Evolutionary conservation across 2,329 filamentous ascomycete genomes (phyloP).

Genomic region (Trichoderma cornu-damae): DNA sequence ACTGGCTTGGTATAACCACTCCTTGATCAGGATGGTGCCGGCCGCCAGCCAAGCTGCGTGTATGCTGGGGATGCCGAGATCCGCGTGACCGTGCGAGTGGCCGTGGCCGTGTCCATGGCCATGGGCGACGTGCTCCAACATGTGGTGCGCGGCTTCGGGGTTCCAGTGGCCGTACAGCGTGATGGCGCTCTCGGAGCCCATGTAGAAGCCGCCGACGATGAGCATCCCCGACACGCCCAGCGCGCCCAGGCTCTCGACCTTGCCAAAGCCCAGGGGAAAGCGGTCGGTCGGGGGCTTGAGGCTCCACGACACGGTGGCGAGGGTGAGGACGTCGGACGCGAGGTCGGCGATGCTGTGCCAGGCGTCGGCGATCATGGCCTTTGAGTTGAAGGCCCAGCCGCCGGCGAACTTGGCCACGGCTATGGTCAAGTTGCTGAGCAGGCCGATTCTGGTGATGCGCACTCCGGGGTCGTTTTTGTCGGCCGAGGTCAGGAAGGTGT

Average conservation of each 20-base stretch:
- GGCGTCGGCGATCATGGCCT: conserved; percentile 86
- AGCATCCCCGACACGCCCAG: conserved; percentile 90
- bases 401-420: conserved; percentile 88
- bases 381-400: conserved; percentile 91
- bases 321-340: conserved; percentile 87
- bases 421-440: conserved; percentile 86
- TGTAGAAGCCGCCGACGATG: conserved; percentile 82
- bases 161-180: conserved; percentile 69
- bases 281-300: conserved; percentile 74
- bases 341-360: conserved; percentile 95
- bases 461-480: conserved; percentile 68
- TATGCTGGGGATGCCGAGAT: conserved; percentile 64
- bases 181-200: conserved; percentile 71
- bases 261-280: conserved; percentile 91
- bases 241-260: conserved; percentile 93
- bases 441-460: conserved; percentile 53
- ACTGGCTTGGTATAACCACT: conserved; percentile 97
- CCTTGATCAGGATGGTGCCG: conserved; percentile 86
- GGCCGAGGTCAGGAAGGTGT: conserved; percentile 87
- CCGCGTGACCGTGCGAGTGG: conserved; percentile 58
- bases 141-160: conserved; percentile 61
- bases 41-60: conserved; percentile 93
- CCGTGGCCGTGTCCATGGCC: conserved; percentile 51
- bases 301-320: conserved; percentile 92
- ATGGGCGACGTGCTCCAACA: conserved; percentile 49